These are phyloP conservation scores for Rhodofomes roseus DNA, from an alignment of 1,284 basidiomycete species.

Conservation along the genomic window DNA sequence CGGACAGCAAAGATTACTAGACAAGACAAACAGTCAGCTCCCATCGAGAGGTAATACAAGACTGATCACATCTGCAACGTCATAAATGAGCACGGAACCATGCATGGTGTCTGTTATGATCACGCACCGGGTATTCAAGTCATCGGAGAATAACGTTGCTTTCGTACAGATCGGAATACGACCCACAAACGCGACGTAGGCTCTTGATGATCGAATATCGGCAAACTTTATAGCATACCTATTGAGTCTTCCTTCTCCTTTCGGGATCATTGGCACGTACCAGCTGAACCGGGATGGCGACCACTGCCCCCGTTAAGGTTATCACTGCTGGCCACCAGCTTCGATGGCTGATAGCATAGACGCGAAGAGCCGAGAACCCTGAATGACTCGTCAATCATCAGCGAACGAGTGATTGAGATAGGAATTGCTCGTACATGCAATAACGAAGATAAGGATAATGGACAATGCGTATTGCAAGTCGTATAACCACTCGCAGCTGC, in stretches of 20 bases:
- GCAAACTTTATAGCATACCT: too few species aligned
- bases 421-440: not conserved
- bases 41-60: not conserved
- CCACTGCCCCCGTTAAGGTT: not conserved
- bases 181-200: not conserved
- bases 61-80: not conserved
- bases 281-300: not conserved
- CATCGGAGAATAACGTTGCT: not conserved
- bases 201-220: not conserved
- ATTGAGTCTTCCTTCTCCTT: not conserved
- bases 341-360: not conserved
- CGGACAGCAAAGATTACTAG: not conserved
- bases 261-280: not conserved
- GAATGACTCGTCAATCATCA: not conserved
- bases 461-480: not conserved
- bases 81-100: not conserved
- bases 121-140: not conserved
- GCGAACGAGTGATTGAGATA: not conserved
- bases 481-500: not conserved
- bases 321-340: not conserved
- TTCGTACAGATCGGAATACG: not conserved
- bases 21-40: not conserved
- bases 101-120: not conserved
- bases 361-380: not conserved
- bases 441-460: not conserved